These are phyloP conservation scores for Puccinia coronata DNA, from an alignment of 1,284 basidiomycete genomes.

Conservation along the genomic window DNA sequence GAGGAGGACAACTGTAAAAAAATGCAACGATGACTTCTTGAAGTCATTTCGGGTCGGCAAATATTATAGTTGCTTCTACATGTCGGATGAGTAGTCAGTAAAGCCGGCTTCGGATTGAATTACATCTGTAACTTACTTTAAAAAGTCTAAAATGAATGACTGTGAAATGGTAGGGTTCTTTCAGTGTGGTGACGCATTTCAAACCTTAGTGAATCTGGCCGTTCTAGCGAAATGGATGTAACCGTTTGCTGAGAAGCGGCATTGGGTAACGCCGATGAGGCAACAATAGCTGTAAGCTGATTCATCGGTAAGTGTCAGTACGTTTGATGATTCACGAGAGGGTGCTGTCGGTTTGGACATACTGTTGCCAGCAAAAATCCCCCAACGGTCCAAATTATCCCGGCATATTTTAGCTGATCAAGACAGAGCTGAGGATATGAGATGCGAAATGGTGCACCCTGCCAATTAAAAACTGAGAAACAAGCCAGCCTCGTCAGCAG, in stretches of 20 bases:
- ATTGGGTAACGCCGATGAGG: neutral
- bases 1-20: too few species aligned
- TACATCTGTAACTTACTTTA: neutral
- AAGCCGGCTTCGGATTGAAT: neutral
- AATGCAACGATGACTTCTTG: too few species aligned
- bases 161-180: neutral
- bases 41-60: neutral
- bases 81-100: neutral
- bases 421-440: neutral
- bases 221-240: neutral
- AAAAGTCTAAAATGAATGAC: neutral
- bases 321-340: neutral
- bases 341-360: neutral
- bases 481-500: too few species aligned
- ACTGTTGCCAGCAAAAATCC: conserved; percentile 8
- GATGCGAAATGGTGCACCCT: neutral
- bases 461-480: neutral
- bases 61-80: neutral
- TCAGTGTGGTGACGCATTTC: neutral
- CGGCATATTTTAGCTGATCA: neutral
- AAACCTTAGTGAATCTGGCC: neutral
- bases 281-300: conserved; percentile 12
- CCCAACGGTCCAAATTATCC: neutral
- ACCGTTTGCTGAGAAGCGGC: neutral
- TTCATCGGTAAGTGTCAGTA: neutral